Base-by-base conservation (phyloP, 257 asterid genomes). In the Knoxia roxburghii region DNA sequence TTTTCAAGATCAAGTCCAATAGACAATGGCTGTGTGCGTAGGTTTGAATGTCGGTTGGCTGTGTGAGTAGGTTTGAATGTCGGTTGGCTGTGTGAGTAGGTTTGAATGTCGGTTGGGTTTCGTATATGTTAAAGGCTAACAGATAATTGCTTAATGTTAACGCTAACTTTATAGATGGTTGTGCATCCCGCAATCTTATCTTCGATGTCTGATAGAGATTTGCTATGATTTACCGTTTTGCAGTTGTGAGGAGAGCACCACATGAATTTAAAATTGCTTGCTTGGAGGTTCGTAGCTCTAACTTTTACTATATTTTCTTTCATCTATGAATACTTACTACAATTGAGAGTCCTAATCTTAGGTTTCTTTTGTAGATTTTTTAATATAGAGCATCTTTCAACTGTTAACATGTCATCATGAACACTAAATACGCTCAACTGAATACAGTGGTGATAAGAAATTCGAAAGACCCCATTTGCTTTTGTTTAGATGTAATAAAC, bases 171-270 rank as follows among this genome's bases (percentile, higher is more conserved):
- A 13, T 60, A 49, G 41, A 21, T 60, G 65, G 20, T 1, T 20
- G 45, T 9, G 20, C 1, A 15, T 43, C 26, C 18, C 46, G 20
- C 9, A 27, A 45, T 27, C 17, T 59, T 52, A n/a, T 29, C 8
- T 15, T 27, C 17, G 30, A 15, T 29, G n/a, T 64, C 53, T 64
- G 60, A 33, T 48, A 18, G 1, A 64, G 18, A 20, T 59, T 58
- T 0, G 3, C 30, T n/a, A n/a, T n/a, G 30, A 17, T 79, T 76
- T 59, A 62, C 58, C 75, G 67, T 82, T 67, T 83, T 73, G 84
- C 95, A 94, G 99, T 94, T 77, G 91, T 94, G 72, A 79, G 88
- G 84, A 85, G 96, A 87, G 90, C 97, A 70, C 99, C 99, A 7
- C 99, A 94, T 43, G 99, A 88, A 75, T 94, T 94, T 80, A 94